Percentiles rank a stretch among this genome's conserved stretches.
These are phyloP conservation scores for Venturia asperata DNA, from an alignment of 2,329 filamentous ascomycete genomes.

Conservation along the genomic window DNA sequence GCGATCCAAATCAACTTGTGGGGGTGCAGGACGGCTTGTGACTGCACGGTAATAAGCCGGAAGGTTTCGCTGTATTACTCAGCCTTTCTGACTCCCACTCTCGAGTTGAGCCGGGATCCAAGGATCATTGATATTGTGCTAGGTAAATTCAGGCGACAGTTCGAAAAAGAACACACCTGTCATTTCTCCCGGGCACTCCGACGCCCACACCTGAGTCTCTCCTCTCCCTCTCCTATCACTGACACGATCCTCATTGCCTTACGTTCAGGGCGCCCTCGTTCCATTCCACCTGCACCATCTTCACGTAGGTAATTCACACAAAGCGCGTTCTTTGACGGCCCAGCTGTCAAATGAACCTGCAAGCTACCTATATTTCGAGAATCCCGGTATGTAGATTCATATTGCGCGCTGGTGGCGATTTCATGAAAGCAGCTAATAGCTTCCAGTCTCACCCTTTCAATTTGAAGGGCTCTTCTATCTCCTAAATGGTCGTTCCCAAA, in stretches of 20 bases:
- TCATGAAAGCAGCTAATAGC: neutral
- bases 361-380: constrained; percentile 54
- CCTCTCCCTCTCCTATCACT: neutral
- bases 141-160: neutral
- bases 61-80: neutral
- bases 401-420: constrained; percentile 4
- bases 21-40: constrained; percentile 5
- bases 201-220: neutral
- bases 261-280: neutral
- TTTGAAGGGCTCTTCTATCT: constrained; percentile 57
- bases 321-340: constrained; percentile 84
- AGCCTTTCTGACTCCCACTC: constrained; percentile 4
- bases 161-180: neutral
- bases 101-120: neutral
- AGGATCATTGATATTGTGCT: neutral
- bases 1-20: constrained; percentile 3
- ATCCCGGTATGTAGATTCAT: constrained; percentile 51
- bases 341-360: constrained; percentile 99
- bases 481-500: constrained; percentile 79
- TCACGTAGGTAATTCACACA: neutral
- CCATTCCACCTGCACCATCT: neutral
- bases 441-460: constrained; percentile 41
- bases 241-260: neutral
- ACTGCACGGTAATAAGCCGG: neutral
- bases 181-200: neutral